phyloP scores from a whole-genome alignment of 768 basidiomycete genomes.

The Trametes cinnabarina region DNA sequence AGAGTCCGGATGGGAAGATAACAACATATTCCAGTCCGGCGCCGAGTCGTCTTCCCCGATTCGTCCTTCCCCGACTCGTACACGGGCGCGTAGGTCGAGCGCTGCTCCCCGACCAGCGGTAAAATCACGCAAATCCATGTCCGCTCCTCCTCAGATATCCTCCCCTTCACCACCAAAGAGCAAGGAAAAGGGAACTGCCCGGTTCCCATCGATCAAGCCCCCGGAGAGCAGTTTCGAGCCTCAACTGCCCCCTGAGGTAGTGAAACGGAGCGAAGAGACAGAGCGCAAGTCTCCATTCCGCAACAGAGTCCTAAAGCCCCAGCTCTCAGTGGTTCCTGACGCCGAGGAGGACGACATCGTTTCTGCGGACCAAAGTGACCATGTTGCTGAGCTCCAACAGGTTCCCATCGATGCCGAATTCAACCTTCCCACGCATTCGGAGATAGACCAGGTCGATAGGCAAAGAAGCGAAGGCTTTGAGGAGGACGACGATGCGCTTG shows the following conservation, averaged over 20 bases:
- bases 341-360: constrained; percentile 12
- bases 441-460: constrained; percentile 20
- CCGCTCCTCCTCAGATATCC: constrained; percentile 42
- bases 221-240: constrained; percentile 61
- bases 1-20: constrained; percentile 82
- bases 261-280: constrained; percentile 16
- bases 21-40: constrained; percentile 89
- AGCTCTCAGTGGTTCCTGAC: constrained; percentile 17
- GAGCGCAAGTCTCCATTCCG: constrained; percentile 21
- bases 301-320: background rate
- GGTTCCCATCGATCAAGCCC: constrained; percentile 29
- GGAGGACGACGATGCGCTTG: constrained; percentile 29
- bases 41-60: constrained; percentile 81
- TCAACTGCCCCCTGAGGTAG: constrained; percentile 40
- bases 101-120: constrained; percentile 39
- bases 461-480: constrained; percentile 10
- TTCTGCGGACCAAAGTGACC: background rate
- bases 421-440: background rate
- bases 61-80: constrained; percentile 53
- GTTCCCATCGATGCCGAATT: background rate
- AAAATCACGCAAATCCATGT: constrained; percentile 65
- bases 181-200: constrained; percentile 13
- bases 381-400: background rate
- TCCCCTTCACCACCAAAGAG: constrained; percentile 22
- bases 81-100: constrained; percentile 41